These are phyloP conservation scores for Plasmodium gallinaceum DNA, from an alignment of 169 alveolate genomes.

Conservation along the genomic window DNA sequence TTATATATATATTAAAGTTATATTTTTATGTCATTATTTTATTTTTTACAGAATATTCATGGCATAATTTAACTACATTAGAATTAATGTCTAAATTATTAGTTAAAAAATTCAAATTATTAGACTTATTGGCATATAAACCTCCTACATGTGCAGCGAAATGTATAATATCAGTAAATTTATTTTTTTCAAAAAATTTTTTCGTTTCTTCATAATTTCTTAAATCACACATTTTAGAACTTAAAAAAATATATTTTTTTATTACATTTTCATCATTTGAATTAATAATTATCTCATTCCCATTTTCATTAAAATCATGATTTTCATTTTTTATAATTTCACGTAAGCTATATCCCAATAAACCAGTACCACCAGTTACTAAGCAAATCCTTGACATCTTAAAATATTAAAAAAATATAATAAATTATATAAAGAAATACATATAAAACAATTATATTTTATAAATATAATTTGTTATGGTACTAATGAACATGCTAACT, in stretches of 20 bases:
- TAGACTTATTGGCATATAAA: slow-evolving; percentile 54
- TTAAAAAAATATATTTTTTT: slow-evolving; percentile 66
- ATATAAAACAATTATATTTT: no score
- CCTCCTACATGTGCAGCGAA: slow-evolving; percentile 73
- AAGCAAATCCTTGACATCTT: slow-evolving; percentile 64
- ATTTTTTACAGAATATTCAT: slow-evolving; percentile 43
- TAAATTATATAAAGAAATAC: no score
- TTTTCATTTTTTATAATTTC: slow-evolving; percentile 53
- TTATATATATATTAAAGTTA: neutral
- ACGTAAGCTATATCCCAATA: slow-evolving; percentile 66
- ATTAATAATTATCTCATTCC: slow-evolving; percentile 60
- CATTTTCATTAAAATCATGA: slow-evolving; percentile 30
- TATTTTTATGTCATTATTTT: neutral
- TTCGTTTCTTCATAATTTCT: slow-evolving; percentile 46
- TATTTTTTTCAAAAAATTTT: slow-evolving; percentile 46
- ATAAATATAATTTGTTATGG: no score
- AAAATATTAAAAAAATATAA: neutral
- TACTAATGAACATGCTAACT: no score
- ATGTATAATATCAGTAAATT: slow-evolving; percentile 71
- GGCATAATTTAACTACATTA: slow-evolving; percentile 63
- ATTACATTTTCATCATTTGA: slow-evolving; percentile 50
- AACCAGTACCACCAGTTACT: slow-evolving; percentile 73
- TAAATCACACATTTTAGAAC: slow-evolving; percentile 71
- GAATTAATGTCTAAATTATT: slow-evolving; percentile 65
- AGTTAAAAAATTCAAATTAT: slow-evolving; percentile 40